Base-by-base conservation (phyloP, 495 filamentous ascomycete genomes). In the Aspergillus campestris region DNA sequence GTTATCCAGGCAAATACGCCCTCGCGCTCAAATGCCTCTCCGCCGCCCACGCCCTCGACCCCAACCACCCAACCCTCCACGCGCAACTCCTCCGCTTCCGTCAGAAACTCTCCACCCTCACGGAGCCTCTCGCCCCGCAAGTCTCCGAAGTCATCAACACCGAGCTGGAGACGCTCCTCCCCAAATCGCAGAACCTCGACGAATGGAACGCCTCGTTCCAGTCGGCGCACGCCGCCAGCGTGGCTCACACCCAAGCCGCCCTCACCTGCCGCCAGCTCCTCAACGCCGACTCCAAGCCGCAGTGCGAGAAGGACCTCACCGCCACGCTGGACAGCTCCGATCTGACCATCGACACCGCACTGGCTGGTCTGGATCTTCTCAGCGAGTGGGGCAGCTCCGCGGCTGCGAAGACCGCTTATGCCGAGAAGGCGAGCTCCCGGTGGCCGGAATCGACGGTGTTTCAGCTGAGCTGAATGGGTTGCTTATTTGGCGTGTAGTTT, bases 21-120 rank as follows among this genome's bases (percentile, higher is more conserved):
- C 79, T 91, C 40, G 92, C 94, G 7, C 69, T 96, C 46, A 88
- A 86, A 55, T 94, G 87, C 60, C 74, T 97, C 35, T 73, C 84
- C 31, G 86, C 86, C 15, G 83, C 87, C 28, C 67, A 75, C 34
- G 65, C 75, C 7, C 66, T 95, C 30, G 80, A 90, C 47, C 65
- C 80, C 5, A 75, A 83, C 24, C 70, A 92, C 57, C 78, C 89
- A n/a, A 79, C 73, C 40, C 74, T 89, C 14, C 85, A 91, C 62
- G 79, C 89, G 52, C 87, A 94, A 57, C 69, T 77, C 27, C 59
- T 85, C 44, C 75, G 77, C 47, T 81, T 96, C 64, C 82, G 77
- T 42, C 72, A 80, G 54, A 70, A 78, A 28, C 66, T 89, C 18
- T 75, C 77, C 40, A 71, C 61, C 14, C 60, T 72, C 27, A 62